phyloP scores from a whole-genome alignment of 2,329 filamentous ascomycete species.

The Teratosphaeria pseudoeucalypti region DNA sequence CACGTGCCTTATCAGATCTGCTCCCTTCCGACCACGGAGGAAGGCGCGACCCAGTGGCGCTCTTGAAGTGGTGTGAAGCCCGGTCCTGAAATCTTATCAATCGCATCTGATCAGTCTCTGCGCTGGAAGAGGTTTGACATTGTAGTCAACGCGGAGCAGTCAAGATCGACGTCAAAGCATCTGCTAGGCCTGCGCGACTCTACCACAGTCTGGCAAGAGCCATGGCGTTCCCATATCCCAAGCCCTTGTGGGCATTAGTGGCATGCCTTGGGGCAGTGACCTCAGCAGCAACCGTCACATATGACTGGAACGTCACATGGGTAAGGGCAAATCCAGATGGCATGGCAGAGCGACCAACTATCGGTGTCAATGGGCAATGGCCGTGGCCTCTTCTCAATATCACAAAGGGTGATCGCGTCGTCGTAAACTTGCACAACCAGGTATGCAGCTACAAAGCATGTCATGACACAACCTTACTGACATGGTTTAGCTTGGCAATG shows the following conservation, averaged over 20 bases:
- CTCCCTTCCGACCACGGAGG: not conserved
- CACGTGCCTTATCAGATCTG: not conserved
- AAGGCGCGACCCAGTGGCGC: not conserved
- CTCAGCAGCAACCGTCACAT: constrained; percentile 30
- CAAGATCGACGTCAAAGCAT: not conserved
- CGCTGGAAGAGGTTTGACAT: not conserved
- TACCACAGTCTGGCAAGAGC: not conserved
- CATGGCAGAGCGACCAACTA: constrained; percentile 38
- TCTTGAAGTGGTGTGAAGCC: not conserved
- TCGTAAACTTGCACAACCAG: constrained; percentile 59
- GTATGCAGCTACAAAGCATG: not conserved
- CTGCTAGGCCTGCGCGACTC: not conserved
- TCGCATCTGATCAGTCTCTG: constrained; percentile 4
- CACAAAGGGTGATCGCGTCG: constrained; percentile 61
- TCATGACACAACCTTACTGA: not conserved
- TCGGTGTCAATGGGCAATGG: constrained; percentile 65
- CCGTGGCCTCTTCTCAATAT: constrained; percentile 63
- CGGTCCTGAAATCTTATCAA: constrained; percentile 2
- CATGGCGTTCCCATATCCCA: constrained; percentile 38
- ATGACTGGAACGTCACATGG: constrained; percentile 47
- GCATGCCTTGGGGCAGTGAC: constrained; percentile 15
- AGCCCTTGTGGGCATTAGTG: constrained; percentile 29
- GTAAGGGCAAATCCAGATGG: constrained; percentile 46
- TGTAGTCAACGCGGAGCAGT: not conserved
- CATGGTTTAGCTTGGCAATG: constrained; percentile 42